Percentiles rank a stretch among this genome's conserved stretches.
Evolutionary conservation across 176 grass and related monocot species (phyloP).

Genomic region (Carex parvula): DNA sequence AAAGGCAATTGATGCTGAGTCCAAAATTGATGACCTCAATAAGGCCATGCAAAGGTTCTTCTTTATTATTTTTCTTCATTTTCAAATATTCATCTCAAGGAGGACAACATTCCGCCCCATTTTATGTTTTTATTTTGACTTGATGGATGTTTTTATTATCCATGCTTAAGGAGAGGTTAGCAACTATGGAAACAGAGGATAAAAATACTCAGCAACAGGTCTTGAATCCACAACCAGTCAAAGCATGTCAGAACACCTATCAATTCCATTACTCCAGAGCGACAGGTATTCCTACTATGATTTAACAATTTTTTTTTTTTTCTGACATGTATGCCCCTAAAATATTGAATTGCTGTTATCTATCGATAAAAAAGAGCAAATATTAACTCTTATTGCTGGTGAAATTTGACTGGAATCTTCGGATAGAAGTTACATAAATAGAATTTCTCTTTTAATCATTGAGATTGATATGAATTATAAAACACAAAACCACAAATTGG

Average conservation of each 20-base stretch:
- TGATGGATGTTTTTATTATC: conserved; percentile 26
- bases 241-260: conserved; percentile 97
- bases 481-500: not conserved
- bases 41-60: conserved; percentile 72
- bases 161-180: conserved; percentile 88
- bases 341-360: not conserved
- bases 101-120: not conserved
- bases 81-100: not conserved
- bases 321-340: not conserved
- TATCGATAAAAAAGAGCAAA: not conserved
- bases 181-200: conserved; percentile 80
- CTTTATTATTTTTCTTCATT: conserved; percentile 26
- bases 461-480: not conserved
- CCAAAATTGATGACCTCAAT: conserved; percentile 75
- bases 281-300: conserved; percentile 31
- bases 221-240: conserved; percentile 52
- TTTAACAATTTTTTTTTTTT: conserved; percentile 6
- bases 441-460: not conserved
- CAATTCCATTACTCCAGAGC: conserved; percentile 75
- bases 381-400: not conserved
- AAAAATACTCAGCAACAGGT: conserved; percentile 80
- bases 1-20: conserved; percentile 70
- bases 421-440: not conserved
- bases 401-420: not conserved
- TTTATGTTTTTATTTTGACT: not conserved